Conservation (phyloP, 1,139 yeast genomes). For the Saccharomycopsis phalli region DNA sequence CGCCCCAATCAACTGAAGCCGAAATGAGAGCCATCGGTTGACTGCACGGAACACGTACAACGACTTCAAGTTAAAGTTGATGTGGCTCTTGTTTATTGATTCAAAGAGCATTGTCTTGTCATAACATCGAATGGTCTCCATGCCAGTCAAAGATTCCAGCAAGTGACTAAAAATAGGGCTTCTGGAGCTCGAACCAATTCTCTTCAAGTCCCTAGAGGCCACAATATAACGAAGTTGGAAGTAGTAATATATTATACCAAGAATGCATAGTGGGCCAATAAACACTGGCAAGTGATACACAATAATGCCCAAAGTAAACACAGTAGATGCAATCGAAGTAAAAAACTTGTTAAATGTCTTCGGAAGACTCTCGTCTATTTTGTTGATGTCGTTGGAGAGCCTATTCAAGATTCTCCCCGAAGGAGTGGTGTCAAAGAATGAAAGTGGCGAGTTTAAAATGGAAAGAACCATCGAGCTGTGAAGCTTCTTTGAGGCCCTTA, state of each 20-base stretch:
- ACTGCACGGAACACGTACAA: constrained; percentile 46
- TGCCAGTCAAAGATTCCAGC: constrained; percentile 53
- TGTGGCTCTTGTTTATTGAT: constrained; percentile 45
- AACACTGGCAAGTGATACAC: constrained; percentile 44
- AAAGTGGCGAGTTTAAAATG: constrained; percentile 64
- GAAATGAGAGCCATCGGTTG: constrained; percentile 64
- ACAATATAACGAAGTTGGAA: constrained; percentile 46
- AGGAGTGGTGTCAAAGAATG: constrained; percentile 73
- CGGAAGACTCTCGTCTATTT: constrained; percentile 48
- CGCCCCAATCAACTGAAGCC: constrained; percentile 65
- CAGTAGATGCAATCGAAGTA: constrained; percentile 34
- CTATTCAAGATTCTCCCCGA: constrained; percentile 61
- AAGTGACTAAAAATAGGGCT: constrained; percentile 59
- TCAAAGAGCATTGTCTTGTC: constrained; percentile 43
- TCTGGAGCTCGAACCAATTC: constrained; percentile 41
- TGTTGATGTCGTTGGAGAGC: constrained; percentile 63
- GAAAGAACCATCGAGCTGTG: constrained; percentile 56
- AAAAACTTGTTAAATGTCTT: constrained; percentile 39
- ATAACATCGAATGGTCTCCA: constrained; percentile 50
- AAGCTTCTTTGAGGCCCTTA: constrained; percentile 51
- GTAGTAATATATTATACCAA: constrained; percentile 40
- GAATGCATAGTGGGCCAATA: constrained; percentile 32
- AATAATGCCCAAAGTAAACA: constrained; percentile 43
- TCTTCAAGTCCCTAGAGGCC: constrained; percentile 47
- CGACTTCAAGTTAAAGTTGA: constrained; percentile 57